These are phyloP conservation scores for Ajuga chamaepitys DNA, from an alignment of 257 asterid species.

Conservation along the genomic window DNA sequence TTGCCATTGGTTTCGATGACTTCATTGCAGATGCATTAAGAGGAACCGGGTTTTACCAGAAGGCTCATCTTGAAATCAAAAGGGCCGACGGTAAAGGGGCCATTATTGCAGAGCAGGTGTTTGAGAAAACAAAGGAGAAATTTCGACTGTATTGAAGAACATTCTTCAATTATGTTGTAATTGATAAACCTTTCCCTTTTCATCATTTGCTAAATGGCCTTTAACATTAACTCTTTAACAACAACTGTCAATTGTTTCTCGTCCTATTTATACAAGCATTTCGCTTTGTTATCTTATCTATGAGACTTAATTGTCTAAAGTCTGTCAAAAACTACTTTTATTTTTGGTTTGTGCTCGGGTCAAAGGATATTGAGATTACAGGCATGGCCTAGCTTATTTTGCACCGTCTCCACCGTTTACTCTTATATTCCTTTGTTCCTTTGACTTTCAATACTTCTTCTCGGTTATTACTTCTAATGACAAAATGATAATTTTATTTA, in stretches of 20 bases:
- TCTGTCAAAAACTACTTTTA: no score
- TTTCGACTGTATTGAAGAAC: slow-evolving; percentile 52
- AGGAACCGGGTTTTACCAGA: slow-evolving; percentile 93
- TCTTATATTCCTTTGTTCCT: no score
- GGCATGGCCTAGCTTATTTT: no score
- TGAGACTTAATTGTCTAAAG: no score
- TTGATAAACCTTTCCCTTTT: not conserved
- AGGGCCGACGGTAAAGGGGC: slow-evolving; percentile 81
- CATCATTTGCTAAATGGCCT: not conserved
- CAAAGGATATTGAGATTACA: no score
- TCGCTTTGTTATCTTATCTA: not conserved
- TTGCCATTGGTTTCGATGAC: slow-evolving; percentile 93
- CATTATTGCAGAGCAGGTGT: slow-evolving; percentile 81
- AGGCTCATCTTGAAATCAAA: slow-evolving; percentile 75
- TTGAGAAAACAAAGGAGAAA: slow-evolving; percentile 89
- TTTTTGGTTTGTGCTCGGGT: no score
- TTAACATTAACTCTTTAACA: not conserved
- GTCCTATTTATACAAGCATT: not conserved
- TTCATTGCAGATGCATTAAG: slow-evolving; percentile 93
- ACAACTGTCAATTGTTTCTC: not conserved
- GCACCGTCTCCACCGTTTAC: no score
- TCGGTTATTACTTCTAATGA: no score
- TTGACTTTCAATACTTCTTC: no score
- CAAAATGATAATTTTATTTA: no score
- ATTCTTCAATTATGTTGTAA: slow-evolving; percentile 10